Evolutionary conservation across 345 rosid species (phyloP), one percentile per base, ranked within the genome.

Genomic region (Heritiera fomes): DNA sequence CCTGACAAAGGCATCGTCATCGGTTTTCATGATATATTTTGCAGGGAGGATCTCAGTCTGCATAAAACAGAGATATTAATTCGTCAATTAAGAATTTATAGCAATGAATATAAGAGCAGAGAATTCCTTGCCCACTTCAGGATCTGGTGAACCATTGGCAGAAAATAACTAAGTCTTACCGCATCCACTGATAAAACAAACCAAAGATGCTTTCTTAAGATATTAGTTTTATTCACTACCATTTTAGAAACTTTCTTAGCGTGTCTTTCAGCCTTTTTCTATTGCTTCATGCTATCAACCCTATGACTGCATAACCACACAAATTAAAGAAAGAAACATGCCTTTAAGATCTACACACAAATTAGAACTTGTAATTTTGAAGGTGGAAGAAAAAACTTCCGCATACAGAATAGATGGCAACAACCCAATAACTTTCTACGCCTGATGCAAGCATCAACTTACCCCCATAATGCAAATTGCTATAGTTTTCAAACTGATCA

Each of bases 401-500:
- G 6, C 68, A 11, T 70, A 40, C 8, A 59, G 69, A 28, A 70
- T 47, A 75, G 71, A 45, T 43, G 47, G 65, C 80, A 47, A 38
- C 46, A 18, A 23, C 73, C 23, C 13, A 41, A 38, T 28, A 53
- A 75, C 17, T 56, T 65, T 71, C 9, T 30, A 23, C n/a, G 78
- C 30, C 71, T 45, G 34, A n/a, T 56, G 46, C 18, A 8, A 28
- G 50, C 11, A 63, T 66, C 15, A 64, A 56, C 85, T 79, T 88
- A 95, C 98, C 92, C 96, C 98, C 68, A 93, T 87, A 80, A 91
- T 87, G 87, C 98, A 95, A 74, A 91, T 87, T 38, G 95, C 95
- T 76, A 93, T 76, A 4, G 98, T 92, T 91, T 93, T 93, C 81
- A 90, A 81, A 85, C 89, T 91, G 73, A 95, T 94, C 61, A 95